Evolutionary conservation across 331 rosid species (phyloP), one percentile per base, ranked within the genome.

Genomic region (Saraca asoca): DNA sequence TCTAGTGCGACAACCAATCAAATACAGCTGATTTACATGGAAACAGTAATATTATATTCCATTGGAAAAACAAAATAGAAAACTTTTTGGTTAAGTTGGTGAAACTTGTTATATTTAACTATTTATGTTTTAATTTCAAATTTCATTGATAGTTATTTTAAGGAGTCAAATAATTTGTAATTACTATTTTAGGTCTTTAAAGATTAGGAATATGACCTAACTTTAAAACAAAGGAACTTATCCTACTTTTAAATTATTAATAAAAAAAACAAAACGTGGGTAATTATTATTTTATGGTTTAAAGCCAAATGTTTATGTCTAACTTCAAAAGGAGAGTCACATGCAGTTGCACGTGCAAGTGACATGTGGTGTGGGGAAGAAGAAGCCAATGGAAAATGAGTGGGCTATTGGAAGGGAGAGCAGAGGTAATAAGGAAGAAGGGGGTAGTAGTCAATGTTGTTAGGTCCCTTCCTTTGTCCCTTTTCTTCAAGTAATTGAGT

Each of bases 401-500:
- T 24, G 31, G 31, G 31, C 2, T 3, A 24, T 24, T 24, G 31
- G 31, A 24, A 24, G 31, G 3, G 31, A 24, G 3, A 3, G 31
- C 1, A 71, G 69, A 44, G 38, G 69, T 43, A 58, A 51, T 14
- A 41, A 50, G 35, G 63, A 48, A 60, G 75, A 65, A 74, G 42
- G 74, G 59, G n/a, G n/a, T n/a, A n/a, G 64, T 75, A 85, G 95
- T 91, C 86, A 85, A 86, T 88, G 66, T 64, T 49, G 86, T 91
- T 87, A 85, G 90, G 91, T 83, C 76, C 81, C 77, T 79, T 73
- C 43, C 75, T 83, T 85, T 87, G 87, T 75, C 85, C 49, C 68
- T 80, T 88, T 89, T 85, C 85, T 79, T 77, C 12, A 55, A 54
- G 93, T 75, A 89, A 88, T 89, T 80, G 96, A 92, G 96, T 85